phyloP scores from a whole-genome alignment of 1,284 basidiomycete genomes.

The Stygiomarasmius scandens region DNA sequence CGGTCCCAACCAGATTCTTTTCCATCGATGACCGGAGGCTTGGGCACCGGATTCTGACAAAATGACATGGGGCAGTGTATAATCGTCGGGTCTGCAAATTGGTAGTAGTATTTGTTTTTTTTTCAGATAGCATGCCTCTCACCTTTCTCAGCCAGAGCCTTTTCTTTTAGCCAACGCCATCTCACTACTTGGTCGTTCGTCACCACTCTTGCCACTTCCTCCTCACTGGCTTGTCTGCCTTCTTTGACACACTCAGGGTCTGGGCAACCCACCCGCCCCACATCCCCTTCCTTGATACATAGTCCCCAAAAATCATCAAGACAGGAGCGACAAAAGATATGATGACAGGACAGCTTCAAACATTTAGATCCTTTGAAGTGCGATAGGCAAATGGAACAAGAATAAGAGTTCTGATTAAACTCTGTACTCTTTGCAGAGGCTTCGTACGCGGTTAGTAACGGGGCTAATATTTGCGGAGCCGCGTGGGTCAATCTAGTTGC shows the following conservation, averaged over 20 bases:
- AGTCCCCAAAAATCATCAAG: constrained; percentile 75
- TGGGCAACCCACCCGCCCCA: constrained; percentile 72
- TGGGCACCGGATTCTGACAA: constrained; percentile 71
- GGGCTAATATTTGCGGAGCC: constrained; percentile 52
- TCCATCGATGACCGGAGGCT: constrained; percentile 45
- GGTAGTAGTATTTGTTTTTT: neutral
- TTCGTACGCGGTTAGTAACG: constrained; percentile 53
- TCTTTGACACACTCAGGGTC: constrained; percentile 75
- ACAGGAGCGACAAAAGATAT: constrained; percentile 76
- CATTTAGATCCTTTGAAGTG: constrained; percentile 71
- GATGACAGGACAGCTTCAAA: constrained; percentile 63
- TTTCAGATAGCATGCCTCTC: constrained; percentile 14
- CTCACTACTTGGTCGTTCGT: constrained; percentile 61
- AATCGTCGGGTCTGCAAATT: constrained; percentile 66
- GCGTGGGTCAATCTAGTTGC: constrained; percentile 54
- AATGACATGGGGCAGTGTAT: constrained; percentile 73
- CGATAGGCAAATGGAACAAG: constrained; percentile 72
- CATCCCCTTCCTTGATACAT: constrained; percentile 73
- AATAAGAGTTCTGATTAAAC: constrained; percentile 65
- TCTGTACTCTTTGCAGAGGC: constrained; percentile 43
- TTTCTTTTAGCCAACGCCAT: constrained; percentile 75
- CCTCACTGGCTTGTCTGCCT: constrained; percentile 61
- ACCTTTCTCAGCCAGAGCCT: constrained; percentile 71
- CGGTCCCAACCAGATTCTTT: constrained; percentile 65
- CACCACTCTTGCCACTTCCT: constrained; percentile 72